phyloP scores from a whole-genome alignment of 768 basidiomycete species.

The Porpolomopsis calyptriformis region DNA sequence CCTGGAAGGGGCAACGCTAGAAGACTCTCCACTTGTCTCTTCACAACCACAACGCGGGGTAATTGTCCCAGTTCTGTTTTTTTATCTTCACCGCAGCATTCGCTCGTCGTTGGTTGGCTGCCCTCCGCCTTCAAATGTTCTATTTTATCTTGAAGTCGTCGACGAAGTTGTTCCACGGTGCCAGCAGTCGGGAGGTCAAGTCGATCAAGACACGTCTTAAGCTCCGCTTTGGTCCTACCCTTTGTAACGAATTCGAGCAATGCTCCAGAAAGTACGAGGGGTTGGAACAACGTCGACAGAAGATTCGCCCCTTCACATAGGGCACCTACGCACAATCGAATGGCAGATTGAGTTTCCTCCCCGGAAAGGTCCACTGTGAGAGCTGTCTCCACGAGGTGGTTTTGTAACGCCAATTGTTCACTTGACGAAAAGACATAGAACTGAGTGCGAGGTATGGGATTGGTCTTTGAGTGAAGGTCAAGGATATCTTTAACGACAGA shows the following conservation, averaged over 20 bases:
- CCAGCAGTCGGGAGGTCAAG: conserved; percentile 30
- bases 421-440: conserved; percentile 38
- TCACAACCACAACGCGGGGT: conserved; percentile 33
- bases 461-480: conserved; percentile 9
- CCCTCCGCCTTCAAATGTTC: conserved; percentile 24
- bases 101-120: conserved; percentile 6
- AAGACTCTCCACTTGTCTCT: conserved; percentile 34
- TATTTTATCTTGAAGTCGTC: conserved; percentile 27
- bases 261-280: conserved; percentile 34
- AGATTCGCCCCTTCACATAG: conserved; percentile 38
- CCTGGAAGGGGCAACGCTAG: conserved; percentile 38
- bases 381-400: conserved; percentile 32
- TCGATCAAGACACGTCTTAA: conserved; percentile 30
- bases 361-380: conserved; percentile 22
- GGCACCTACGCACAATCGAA: conserved; percentile 40
- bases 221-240: conserved; percentile 24
- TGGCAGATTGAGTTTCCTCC: conserved; percentile 27
- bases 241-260: conserved; percentile 33
- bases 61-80: conserved; percentile 33
- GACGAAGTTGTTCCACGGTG: conserved; percentile 26
- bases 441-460: conserved; percentile 24
- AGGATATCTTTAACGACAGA: conserved; percentile 26
- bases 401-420: conserved; percentile 31
- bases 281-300: conserved; percentile 40
- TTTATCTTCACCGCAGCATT: conserved; percentile 14